Evolutionary conservation across 2,329 filamentous ascomycete species (phyloP).

Genomic region (Xylariaceae sp.): DNA sequence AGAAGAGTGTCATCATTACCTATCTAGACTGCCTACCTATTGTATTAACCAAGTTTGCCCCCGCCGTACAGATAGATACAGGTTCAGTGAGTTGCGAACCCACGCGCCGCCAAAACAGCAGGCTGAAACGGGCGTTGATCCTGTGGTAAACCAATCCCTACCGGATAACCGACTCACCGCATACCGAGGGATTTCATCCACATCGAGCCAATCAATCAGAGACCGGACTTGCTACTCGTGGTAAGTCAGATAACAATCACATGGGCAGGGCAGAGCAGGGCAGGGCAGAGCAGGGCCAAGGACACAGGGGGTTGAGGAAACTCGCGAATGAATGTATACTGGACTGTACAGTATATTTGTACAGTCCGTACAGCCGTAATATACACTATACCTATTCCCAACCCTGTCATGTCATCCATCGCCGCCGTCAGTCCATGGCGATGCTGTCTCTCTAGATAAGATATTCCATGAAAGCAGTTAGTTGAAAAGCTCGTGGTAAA

Average conservation of each 20-base stretch:
- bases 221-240: neutral
- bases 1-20: too few species aligned
- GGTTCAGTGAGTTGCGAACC: neutral
- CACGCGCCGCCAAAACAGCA: conserved; percentile 2
- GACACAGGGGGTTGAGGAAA: neutral
- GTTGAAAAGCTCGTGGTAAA: too few species aligned
- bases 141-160: neutral
- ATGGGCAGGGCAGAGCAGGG: neutral
- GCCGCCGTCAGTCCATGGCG: too few species aligned
- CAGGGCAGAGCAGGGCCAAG: neutral
- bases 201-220: neutral
- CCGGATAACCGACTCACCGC: conserved; percentile 11
- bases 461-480: too few species aligned
- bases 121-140: neutral
- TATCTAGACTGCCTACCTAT: too few species aligned
- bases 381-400: too few species aligned
- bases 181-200: neutral
- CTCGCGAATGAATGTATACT: neutral
- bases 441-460: too few species aligned
- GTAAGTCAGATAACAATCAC: neutral
- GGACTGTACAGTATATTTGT: too few species aligned
- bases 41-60: too few species aligned
- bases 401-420: too few species aligned
- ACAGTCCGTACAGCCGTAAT: too few species aligned
- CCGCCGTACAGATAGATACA: too few species aligned